Evolutionary conservation across 768 basidiomycete species (phyloP).

Genomic region (Astraeus odoratus): DNA sequence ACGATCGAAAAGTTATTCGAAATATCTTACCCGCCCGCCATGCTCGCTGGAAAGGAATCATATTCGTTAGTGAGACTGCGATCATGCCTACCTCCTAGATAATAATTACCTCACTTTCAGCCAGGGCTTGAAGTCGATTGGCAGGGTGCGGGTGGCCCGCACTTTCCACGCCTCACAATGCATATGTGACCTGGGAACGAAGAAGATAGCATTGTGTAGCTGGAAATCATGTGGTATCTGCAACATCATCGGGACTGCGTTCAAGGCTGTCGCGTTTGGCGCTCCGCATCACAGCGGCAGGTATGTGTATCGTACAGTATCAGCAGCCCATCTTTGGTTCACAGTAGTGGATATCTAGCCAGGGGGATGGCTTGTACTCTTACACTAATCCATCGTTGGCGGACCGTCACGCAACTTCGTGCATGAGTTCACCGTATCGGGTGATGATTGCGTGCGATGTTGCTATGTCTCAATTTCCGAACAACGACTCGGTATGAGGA

Average conservation of each 20-base stretch:
- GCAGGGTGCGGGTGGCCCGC: constrained; percentile 40
- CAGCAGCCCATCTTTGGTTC: neutral
- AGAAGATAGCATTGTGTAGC: constrained; percentile 43
- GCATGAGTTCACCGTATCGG: constrained; percentile 58
- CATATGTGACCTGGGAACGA: constrained; percentile 60
- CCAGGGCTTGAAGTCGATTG: constrained; percentile 29
- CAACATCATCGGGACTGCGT: constrained; percentile 48
- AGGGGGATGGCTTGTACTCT: constrained; percentile 58
- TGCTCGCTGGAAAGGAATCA: constrained; percentile 35
- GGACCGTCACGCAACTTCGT: constrained; percentile 58
- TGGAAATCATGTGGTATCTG: constrained; percentile 64
- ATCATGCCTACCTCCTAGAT: neutral
- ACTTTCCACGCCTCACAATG: constrained; percentile 61
- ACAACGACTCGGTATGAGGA: constrained; percentile 21
- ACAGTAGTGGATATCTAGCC: constrained; percentile 28
- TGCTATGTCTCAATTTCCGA: constrained; percentile 29
- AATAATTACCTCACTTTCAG: constrained; percentile 9
- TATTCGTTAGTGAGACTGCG: constrained; percentile 35
- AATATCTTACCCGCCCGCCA: constrained; percentile 29
- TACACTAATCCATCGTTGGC: constrained; percentile 53
- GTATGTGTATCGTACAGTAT: constrained; percentile 26
- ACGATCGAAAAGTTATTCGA: constrained; percentile 53
- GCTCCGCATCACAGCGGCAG: constrained; percentile 45
- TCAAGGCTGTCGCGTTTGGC: constrained; percentile 53
- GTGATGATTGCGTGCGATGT: constrained; percentile 58